phyloP scores from a whole-genome alignment of 2,329 filamentous ascomycete genomes.

The Ceratocystiopsis brevicomis region DNA sequence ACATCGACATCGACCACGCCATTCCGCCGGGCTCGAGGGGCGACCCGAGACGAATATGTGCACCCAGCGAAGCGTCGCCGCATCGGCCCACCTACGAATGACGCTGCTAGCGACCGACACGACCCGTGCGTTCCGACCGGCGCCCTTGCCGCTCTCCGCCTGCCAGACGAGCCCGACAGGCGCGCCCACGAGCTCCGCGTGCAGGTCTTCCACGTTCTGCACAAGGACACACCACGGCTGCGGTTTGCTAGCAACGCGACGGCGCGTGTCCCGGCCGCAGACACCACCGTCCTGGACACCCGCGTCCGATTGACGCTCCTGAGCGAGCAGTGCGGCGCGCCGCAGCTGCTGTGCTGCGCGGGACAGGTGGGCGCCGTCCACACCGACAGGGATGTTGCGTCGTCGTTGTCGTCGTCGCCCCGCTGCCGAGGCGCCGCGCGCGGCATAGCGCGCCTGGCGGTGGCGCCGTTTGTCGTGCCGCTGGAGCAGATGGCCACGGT shows the following conservation, averaged over 20 bases:
- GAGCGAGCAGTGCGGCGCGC: constrained; percentile 17
- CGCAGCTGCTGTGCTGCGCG: constrained; percentile 30
- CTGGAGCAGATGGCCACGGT: constrained; percentile 31
- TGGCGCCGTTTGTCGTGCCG: constrained; percentile 33
- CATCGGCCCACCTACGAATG: constrained; percentile 13
- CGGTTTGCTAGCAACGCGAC: constrained; percentile 14
- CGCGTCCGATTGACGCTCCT: constrained; percentile 26
- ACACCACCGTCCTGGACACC: constrained; percentile 18
- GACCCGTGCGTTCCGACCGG: constrained; percentile 5
- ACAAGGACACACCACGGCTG: constrained; percentile 26
- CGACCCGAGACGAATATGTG: constrained; percentile 13
- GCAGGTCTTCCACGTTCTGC: constrained; percentile 32
- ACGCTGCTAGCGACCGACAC: constrained; percentile 7
- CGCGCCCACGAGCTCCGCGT: constrained; percentile 24
- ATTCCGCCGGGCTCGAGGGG: no score
- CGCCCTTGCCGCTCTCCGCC: constrained; percentile 6
- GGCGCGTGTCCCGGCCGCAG: constrained; percentile 5
- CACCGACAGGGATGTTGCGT: constrained; percentile 13
- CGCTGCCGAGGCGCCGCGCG: constrained; percentile 8
- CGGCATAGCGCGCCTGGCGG: constrained; percentile 27
- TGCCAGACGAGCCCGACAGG: constrained; percentile 9
- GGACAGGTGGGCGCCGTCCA: constrained; percentile 34
- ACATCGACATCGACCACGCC: constrained; percentile 11
- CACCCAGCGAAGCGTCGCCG: constrained; percentile 33
- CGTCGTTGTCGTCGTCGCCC: constrained; percentile 26